Evolutionary conservation across 1,139 yeast genomes (phyloP).

Genomic region (Blastobotrys elegans): DNA sequence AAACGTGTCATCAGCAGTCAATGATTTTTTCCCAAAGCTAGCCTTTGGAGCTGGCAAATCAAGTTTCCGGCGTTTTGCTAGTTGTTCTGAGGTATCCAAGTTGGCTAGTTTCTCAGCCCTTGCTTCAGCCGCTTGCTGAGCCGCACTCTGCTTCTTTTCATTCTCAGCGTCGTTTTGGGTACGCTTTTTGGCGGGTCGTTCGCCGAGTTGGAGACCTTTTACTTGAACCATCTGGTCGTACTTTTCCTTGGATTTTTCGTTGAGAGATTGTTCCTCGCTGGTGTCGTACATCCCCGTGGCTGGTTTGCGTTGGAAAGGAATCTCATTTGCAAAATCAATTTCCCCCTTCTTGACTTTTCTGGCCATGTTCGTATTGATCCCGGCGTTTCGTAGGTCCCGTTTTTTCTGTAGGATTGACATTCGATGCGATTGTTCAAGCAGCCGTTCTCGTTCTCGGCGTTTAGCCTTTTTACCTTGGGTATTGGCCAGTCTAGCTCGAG

Average conservation of each 20-base stretch:
- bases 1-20: neutral
- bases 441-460: conserved; percentile 79
- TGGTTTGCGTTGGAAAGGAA: conserved; percentile 76
- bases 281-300: conserved; percentile 67
- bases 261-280: conserved; percentile 47
- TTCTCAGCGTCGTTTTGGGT: conserved; percentile 17
- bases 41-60: conserved; percentile 51
- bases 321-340: conserved; percentile 77
- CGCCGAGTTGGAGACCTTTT: conserved; percentile 45
- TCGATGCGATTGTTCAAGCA: conserved; percentile 68
- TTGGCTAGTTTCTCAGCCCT: conserved; percentile 37
- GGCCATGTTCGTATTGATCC: conserved; percentile 55
- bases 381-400: conserved; percentile 82
- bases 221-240: conserved; percentile 47
- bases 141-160: conserved; percentile 23
- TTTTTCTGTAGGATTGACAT: conserved; percentile 75
- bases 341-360: conserved; percentile 49
- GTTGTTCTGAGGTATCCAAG: conserved; percentile 37
- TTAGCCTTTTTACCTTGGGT: conserved; percentile 96
- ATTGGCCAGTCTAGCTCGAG: conserved; percentile 84
- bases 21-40: conserved; percentile 29
- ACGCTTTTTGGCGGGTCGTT: conserved; percentile 27
- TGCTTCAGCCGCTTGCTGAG: conserved; percentile 32
- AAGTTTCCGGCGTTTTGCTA: conserved; percentile 49
- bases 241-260: conserved; percentile 37